Percentiles rank a stretch among this genome's conserved stretches.
phyloP scores from a whole-genome alignment of 2,329 filamentous ascomycete genomes.

The Albifimbria verrucaria region DNA sequence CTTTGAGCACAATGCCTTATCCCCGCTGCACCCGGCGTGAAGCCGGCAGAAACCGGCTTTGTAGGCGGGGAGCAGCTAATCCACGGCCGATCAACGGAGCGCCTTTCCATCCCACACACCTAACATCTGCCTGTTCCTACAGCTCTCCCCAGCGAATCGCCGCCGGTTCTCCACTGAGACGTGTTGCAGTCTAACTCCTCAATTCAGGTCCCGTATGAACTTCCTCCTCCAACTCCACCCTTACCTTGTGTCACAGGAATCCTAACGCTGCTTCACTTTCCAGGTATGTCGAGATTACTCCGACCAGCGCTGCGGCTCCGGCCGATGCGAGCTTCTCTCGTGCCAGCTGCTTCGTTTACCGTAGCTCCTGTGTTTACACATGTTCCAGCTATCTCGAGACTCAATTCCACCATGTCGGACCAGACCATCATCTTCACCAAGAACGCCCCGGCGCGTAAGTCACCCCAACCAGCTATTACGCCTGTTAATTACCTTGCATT shows the following conservation, averaged over 20 bases:
- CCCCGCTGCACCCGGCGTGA: no score
- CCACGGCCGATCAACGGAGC: background rate
- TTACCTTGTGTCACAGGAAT: background rate
- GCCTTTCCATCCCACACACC: background rate
- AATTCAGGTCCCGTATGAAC: background rate
- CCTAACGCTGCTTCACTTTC: background rate
- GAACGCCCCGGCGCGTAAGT: conserved; percentile 57
- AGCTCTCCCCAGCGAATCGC: background rate
- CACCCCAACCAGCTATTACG: background rate
- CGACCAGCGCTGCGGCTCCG: conserved; percentile 17
- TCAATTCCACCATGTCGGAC: conserved; percentile 42
- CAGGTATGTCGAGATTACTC: conserved; percentile 18
- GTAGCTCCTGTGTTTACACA: conserved; percentile 26
- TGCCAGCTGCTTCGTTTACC: conserved; percentile 6
- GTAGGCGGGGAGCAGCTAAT: background rate
- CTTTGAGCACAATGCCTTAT: no score
- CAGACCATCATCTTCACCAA: conserved; percentile 53
- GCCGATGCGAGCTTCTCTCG: conserved; percentile 14
- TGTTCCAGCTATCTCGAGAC: conserved; percentile 21
- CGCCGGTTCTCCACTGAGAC: background rate
- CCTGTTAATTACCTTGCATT: no score
- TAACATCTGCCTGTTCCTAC: background rate
- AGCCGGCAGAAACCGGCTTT: background rate
- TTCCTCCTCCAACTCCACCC: background rate
- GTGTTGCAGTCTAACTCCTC: no score